These are phyloP conservation scores for Diplodia mutila DNA, from an alignment of 2,329 filamentous ascomycete genomes.

Conservation along the genomic window DNA sequence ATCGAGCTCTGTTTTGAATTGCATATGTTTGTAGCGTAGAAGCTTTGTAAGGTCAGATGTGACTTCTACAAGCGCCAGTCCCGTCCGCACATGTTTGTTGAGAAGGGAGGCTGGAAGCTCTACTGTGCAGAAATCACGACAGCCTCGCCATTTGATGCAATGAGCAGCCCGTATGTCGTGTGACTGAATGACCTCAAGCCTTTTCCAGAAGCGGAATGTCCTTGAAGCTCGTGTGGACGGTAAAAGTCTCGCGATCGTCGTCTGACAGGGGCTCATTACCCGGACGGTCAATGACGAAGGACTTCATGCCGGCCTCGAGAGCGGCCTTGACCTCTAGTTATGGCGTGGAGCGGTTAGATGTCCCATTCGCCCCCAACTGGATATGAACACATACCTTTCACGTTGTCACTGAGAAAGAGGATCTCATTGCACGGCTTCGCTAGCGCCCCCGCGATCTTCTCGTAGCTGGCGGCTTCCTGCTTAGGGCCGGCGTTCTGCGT, in stretches of 20 bases:
- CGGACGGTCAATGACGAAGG: conserved; percentile 59
- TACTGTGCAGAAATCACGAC: not conserved
- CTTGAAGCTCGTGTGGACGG: conserved; percentile 24
- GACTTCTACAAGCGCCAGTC: not conserved
- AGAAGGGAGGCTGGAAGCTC: not conserved
- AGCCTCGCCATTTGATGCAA: not conserved
- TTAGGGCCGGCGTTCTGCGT: conserved; percentile 81
- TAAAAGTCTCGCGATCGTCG: conserved; percentile 27
- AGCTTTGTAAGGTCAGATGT: not conserved
- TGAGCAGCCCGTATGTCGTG: conserved; percentile 3
- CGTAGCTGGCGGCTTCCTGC: conserved; percentile 68
- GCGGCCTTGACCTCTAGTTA: conserved; percentile 52
- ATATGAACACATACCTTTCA: conserved; percentile 53
- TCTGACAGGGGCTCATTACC: conserved; percentile 67
- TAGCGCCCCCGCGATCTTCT: conserved; percentile 61
- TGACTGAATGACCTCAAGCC: conserved; percentile 10
- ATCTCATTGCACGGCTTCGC: conserved; percentile 58
- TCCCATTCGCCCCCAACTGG: conserved; percentile 23
- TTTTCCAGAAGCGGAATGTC: conserved; percentile 21
- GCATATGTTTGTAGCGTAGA: not conserved
- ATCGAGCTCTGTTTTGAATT: conserved; percentile 1
- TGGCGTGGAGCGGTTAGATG: conserved; percentile 30
- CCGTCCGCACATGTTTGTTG: not conserved
- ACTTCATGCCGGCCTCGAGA: conserved; percentile 46
- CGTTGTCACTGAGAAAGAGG: conserved; percentile 82